A percentile compares a stretch with the other conserved stretches of the same genome.
Evolutionary conservation across 768 basidiomycete species (phyloP).

Genomic region (Mycena galopus): DNA sequence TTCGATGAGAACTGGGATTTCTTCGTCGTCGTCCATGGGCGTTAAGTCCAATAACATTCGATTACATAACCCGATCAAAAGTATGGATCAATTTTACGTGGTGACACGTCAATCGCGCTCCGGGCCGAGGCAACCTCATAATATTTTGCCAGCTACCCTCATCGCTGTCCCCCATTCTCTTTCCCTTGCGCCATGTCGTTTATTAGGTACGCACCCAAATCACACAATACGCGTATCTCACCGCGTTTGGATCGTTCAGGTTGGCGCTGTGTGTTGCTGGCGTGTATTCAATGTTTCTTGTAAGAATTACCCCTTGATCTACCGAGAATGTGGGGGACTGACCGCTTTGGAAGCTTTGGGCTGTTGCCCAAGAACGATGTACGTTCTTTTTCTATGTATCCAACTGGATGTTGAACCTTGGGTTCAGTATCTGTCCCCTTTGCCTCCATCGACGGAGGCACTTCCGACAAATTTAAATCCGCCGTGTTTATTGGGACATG

Average conservation of each 20-base stretch:
- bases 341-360: constrained; percentile 76
- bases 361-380: constrained; percentile 95
- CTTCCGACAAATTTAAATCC: constrained; percentile 84
- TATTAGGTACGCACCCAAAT: constrained; percentile 30
- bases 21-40: constrained; percentile 64
- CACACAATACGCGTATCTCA: constrained; percentile 17
- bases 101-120: neutral
- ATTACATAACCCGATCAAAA: neutral
- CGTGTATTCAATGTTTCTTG: constrained; percentile 94
- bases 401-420: constrained; percentile 9
- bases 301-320: constrained; percentile 50
- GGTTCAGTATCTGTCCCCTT: constrained; percentile 86
- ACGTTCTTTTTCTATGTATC: constrained; percentile 39
- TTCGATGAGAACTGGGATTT: constrained; percentile 63
- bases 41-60: neutral
- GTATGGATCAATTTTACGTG: neutral
- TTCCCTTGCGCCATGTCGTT: constrained; percentile 36
- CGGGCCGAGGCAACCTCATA: neutral
- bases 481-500: constrained; percentile 88
- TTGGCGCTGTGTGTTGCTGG: constrained; percentile 84
- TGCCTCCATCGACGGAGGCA: constrained; percentile 71
- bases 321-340: constrained; percentile 5
- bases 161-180: neutral
- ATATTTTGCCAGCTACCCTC: constrained; percentile 10
- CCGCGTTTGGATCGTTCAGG: constrained; percentile 50